Conservation (phyloP, 2,329 filamentous ascomycete genomes). For the Hawksworthiomyces lignivorus region DNA sequence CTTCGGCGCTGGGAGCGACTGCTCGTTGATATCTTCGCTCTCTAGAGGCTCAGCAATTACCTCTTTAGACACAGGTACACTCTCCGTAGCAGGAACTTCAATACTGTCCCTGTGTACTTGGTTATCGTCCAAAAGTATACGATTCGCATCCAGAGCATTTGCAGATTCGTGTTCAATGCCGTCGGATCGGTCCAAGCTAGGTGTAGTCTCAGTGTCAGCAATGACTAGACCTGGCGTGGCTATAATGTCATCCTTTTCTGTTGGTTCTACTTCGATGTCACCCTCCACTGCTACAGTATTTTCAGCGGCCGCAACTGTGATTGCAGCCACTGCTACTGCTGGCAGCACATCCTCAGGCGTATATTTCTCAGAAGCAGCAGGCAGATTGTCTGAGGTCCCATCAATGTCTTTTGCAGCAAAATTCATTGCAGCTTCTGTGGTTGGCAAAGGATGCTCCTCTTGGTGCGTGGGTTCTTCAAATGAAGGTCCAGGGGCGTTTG, state of each 20-base stretch:
- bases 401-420: background rate
- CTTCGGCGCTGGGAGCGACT: too few species aligned
- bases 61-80: background rate
- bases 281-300: conserved; percentile 10
- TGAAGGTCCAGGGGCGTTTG: too few species aligned
- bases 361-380: background rate
- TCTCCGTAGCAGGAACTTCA: background rate
- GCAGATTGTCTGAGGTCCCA: too few species aligned
- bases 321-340: background rate
- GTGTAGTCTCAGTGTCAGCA: conserved; percentile 9
- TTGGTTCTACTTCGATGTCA: conserved; percentile 4
- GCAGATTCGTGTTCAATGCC: conserved; percentile 10
- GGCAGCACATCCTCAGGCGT: conserved; percentile 1
- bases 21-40: too few species aligned
- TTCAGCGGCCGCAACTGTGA: conserved; percentile 6
- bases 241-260: background rate
- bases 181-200: conserved; percentile 8
- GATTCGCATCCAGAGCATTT: conserved; percentile 6
- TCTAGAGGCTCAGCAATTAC: background rate
- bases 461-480: too few species aligned
- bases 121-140: conserved; percentile 5
- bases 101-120: background rate
- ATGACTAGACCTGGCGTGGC: background rate
- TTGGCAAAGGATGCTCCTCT: too few species aligned
- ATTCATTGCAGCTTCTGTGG: background rate